Conservation (phyloP, 2,329 filamentous ascomycete species). For the Paramyrothecium sp. region DNA sequence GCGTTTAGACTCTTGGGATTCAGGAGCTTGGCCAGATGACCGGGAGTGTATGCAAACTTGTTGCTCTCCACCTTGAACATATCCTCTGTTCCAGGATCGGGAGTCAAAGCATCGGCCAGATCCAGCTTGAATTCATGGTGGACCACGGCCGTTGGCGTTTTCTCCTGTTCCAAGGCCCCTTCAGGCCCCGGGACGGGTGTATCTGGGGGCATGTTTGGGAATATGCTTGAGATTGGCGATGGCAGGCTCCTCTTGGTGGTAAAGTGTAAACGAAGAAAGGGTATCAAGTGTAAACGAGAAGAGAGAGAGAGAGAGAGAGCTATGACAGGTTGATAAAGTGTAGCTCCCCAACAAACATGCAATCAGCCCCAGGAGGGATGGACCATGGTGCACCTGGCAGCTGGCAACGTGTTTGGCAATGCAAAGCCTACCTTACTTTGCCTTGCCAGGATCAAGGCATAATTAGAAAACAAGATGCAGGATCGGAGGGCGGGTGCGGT, state of each 20-base stretch:
- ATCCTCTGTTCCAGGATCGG: conserved; percentile 68
- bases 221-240: not conserved
- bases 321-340: too few species aligned
- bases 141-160: conserved; percentile 4
- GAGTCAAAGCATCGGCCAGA: conserved; percentile 28
- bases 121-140: conserved; percentile 16
- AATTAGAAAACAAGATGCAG: not conserved
- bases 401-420: not conserved
- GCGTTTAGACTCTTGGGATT: conserved; percentile 77
- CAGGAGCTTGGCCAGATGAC: conserved; percentile 75
- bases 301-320: too few species aligned
- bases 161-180: conserved; percentile 4
- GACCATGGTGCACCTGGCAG: not conserved
- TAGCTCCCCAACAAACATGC: too few species aligned
- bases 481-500: not conserved
- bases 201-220: not conserved
- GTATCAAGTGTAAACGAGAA: too few species aligned
- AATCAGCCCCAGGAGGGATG: not conserved
- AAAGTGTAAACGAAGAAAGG: too few species aligned
- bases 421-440: too few species aligned
- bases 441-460: not conserved
- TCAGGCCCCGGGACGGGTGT: conserved; percentile 7
- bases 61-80: conserved; percentile 74
- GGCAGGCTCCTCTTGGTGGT: too few species aligned
- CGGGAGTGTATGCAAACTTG: conserved; percentile 80